Evolutionary conservation across 1,284 basidiomycete species (phyloP).

Genomic region (Naganishia cerealis): DNA sequence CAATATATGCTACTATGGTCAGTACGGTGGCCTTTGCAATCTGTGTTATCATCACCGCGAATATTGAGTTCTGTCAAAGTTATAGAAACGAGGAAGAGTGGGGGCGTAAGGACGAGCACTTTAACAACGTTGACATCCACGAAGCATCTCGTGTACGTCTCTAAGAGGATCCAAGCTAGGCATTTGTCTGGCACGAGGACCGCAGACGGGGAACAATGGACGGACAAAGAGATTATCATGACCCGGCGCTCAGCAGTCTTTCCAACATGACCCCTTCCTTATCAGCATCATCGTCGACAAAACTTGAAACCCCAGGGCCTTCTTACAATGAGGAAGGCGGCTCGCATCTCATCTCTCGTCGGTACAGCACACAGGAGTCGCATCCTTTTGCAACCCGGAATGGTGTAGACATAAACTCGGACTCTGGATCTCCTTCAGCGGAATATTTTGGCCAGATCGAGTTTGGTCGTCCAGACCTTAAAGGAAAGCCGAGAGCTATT

Average conservation of each 20-base stretch:
- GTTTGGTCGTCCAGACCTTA: not conserved
- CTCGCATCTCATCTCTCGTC: not conserved
- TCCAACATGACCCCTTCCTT: not conserved
- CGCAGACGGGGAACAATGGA: not conserved
- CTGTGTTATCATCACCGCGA: too few species aligned
- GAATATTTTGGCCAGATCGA: slow-evolving; percentile 3
- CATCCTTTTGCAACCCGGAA: slow-evolving; percentile 4
- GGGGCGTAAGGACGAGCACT: too few species aligned
- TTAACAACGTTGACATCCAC: too few species aligned
- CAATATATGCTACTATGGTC: too few species aligned
- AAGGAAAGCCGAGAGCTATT: not conserved
- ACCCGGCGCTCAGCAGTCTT: not conserved
- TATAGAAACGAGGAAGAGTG: too few species aligned
- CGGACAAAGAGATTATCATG: not conserved
- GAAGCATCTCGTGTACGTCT: too few species aligned
- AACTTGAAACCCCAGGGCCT: not conserved
- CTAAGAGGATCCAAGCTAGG: too few species aligned
- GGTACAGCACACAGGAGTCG: not conserved
- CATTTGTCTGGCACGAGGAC: too few species aligned
- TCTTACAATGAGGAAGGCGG: not conserved
- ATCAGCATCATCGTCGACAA: not conserved
- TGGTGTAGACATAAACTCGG: not conserved
- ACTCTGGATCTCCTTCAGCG: not conserved
- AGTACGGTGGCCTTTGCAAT: too few species aligned
- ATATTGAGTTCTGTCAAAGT: too few species aligned